Conservation (phyloP, 2,329 filamentous ascomycete species). For the Phialemoniopsis sp. region DNA sequence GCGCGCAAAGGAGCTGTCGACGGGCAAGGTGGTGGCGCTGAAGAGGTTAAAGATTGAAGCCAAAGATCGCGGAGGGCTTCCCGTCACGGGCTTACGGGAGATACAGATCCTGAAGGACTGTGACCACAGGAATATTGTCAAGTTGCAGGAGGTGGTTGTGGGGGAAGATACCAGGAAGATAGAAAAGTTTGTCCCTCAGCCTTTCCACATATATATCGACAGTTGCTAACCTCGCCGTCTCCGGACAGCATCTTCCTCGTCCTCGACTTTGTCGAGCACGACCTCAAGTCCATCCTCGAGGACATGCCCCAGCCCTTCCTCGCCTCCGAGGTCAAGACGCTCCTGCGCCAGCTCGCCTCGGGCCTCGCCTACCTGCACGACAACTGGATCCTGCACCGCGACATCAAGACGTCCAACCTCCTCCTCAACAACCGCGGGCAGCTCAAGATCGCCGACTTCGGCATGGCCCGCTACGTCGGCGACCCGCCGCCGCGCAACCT, state of each 20-base stretch:
- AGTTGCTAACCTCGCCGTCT: too few species aligned
- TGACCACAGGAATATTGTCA: slow-evolving; percentile 77
- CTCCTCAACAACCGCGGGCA: slow-evolving; percentile 92
- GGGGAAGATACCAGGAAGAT: slow-evolving; percentile 54
- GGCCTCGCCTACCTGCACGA: slow-evolving; percentile 83
- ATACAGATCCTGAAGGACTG: slow-evolving; percentile 86
- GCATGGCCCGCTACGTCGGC: slow-evolving; percentile 89
- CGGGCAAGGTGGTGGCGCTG: slow-evolving; percentile 79
- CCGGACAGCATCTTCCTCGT: slow-evolving; percentile 83
- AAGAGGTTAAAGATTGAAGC: slow-evolving; percentile 91
- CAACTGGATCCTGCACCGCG: slow-evolving; percentile 88
- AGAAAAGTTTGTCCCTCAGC: slow-evolving; percentile 42
- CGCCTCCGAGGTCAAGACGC: slow-evolving; percentile 86
- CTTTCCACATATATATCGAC: too few species aligned
- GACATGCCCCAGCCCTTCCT: slow-evolving; percentile 94
- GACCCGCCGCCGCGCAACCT: slow-evolving; percentile 70
- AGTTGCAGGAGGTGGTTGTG: slow-evolving; percentile 78
- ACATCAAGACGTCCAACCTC: slow-evolving; percentile 90
- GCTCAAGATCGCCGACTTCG: slow-evolving; percentile 96
- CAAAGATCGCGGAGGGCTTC: slow-evolving; percentile 70
- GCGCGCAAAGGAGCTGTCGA: slow-evolving; percentile 68
- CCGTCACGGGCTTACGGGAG: slow-evolving; percentile 88
- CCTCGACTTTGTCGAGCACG: slow-evolving; percentile 96
- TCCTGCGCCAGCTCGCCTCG: slow-evolving; percentile 76
- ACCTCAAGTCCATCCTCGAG: slow-evolving; percentile 87